Evolutionary conservation across 1,284 basidiomycete species (phyloP).

Genomic region (Melampsora larici-populina): DNA sequence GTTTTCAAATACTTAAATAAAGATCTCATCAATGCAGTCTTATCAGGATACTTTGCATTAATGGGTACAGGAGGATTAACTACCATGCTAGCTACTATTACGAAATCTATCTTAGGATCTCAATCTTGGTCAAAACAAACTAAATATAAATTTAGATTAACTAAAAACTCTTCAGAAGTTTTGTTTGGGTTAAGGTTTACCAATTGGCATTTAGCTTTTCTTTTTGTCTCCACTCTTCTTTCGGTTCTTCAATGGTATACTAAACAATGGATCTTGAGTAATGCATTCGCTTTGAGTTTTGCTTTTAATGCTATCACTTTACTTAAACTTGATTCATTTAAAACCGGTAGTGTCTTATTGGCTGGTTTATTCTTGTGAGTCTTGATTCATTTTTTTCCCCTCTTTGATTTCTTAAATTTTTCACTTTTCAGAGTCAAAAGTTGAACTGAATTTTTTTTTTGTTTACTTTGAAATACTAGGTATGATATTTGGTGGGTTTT

Average conservation of each 20-base stretch:
- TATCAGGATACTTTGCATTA: slow-evolving; percentile 54
- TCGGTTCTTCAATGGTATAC: slow-evolving; percentile 53
- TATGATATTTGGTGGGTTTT: slow-evolving; percentile 44
- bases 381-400: slow-evolving; percentile 75
- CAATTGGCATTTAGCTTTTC: slow-evolving; percentile 64
- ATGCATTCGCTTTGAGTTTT: slow-evolving; percentile 79
- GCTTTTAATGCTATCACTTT: slow-evolving; percentile 75
- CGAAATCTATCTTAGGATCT: slow-evolving; percentile 40
- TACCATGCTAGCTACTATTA: slow-evolving; percentile 31
- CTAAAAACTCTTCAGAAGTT: slow-evolving; percentile 57
- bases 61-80: slow-evolving; percentile 46
- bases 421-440: slow-evolving; percentile 32
- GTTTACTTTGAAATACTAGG: slow-evolving; percentile 12
- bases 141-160: slow-evolving; percentile 53
- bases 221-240: slow-evolving; percentile 64
- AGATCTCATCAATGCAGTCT: slow-evolving; percentile 74
- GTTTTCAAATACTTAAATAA: slow-evolving; percentile 72
- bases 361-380: slow-evolving; percentile 81
- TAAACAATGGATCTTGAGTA: slow-evolving; percentile 70
- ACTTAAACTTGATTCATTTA: slow-evolving; percentile 83
- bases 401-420: slow-evolving; percentile 48
- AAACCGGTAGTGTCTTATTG: slow-evolving; percentile 78
- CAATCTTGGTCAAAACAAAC: slow-evolving; percentile 58
- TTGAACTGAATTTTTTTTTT: background rate
- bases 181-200: slow-evolving; percentile 59